These are phyloP conservation scores for Candida mesenterica DNA, from an alignment of 1,139 yeast species.

Conservation along the genomic window DNA sequence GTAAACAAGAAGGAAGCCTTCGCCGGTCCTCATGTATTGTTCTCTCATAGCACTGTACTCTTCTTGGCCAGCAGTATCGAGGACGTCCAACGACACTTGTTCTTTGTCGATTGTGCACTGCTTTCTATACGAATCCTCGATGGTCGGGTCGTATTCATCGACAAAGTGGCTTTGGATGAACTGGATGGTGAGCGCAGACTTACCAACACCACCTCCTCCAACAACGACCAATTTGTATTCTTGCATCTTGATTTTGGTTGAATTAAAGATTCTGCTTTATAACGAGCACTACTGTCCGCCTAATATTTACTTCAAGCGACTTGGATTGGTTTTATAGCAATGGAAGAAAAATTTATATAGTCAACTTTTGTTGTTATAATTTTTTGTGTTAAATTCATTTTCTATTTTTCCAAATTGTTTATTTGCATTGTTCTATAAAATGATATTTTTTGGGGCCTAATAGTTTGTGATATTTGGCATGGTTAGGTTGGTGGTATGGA, in stretches of 20 bases:
- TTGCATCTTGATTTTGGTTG: conserved; percentile 40
- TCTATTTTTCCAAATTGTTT: conserved; percentile 3
- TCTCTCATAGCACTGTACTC: conserved; percentile 96
- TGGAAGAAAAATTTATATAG: neutral
- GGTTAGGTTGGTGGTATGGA: too few relatives aligned
- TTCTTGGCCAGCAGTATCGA: conserved; percentile 98
- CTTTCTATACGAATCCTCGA: conserved; percentile 73
- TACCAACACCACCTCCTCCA: conserved; percentile 99
- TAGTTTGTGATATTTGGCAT: too few relatives aligned
- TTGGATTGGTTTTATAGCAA: conserved; percentile 4
- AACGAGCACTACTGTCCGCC: conserved; percentile 3
- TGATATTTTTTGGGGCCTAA: too few relatives aligned
- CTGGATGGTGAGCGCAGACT: conserved; percentile 90
- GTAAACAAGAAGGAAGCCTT: conserved; percentile 82
- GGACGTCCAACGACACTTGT: conserved; percentile 61
- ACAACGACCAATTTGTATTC: conserved; percentile 91
- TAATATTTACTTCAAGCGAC: neutral
- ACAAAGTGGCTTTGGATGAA: conserved; percentile 89
- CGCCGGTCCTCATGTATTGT: conserved; percentile 90
- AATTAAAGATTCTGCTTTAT: too few relatives aligned
- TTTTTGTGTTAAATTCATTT: conserved; percentile 1
- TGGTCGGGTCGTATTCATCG: conserved; percentile 96
- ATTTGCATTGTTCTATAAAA: conserved; percentile 2
- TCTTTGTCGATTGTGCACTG: conserved; percentile 53
- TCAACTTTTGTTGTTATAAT: neutral